Conservation (phyloP, 2,329 filamentous ascomycete genomes). For the Aureobasidium musti region DNA sequence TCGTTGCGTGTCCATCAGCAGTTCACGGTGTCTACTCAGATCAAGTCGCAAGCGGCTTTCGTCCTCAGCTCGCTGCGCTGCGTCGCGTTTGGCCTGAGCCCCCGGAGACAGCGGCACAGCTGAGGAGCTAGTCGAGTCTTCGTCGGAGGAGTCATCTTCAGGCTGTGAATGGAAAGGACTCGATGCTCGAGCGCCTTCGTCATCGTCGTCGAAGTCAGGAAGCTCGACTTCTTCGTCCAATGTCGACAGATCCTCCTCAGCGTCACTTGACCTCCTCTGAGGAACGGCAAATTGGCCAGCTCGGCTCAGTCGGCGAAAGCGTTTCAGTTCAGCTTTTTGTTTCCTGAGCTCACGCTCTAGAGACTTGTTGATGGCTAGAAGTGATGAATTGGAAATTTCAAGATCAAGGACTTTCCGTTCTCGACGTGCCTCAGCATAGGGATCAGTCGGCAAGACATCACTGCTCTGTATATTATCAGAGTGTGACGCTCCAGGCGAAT, state of each 20-base stretch:
- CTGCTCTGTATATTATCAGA: neutral
- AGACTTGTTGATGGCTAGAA: constrained; percentile 92
- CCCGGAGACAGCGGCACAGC: constrained; percentile 37
- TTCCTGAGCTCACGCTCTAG: constrained; percentile 89
- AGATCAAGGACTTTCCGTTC: constrained; percentile 95
- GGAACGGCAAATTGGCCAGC: constrained; percentile 70
- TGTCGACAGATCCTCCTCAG: neutral
- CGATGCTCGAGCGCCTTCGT: constrained; percentile 36
- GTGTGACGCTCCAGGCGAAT: neutral
- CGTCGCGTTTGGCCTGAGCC: constrained; percentile 48
- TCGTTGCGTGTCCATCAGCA: constrained; percentile 87
- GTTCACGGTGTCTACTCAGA: constrained; percentile 81
- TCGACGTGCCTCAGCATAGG: constrained; percentile 82
- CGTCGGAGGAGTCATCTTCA: constrained; percentile 34
- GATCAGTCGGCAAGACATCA: constrained; percentile 61
- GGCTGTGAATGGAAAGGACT: constrained; percentile 31
- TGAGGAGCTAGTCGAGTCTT: constrained; percentile 41
- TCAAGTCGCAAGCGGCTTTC: constrained; percentile 83
- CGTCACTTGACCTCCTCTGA: neutral
- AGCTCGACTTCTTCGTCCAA: constrained; percentile 42
- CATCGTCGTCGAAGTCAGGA: constrained; percentile 42
- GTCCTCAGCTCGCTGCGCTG: constrained; percentile 67
- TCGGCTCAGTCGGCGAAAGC: constrained; percentile 82
- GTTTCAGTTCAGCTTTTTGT: constrained; percentile 82
- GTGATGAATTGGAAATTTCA: constrained; percentile 93